Evolutionary conservation across 192 early-diverging fungal genomes (phyloP).

Genomic region (Umbelopsis ramanniana): DNA sequence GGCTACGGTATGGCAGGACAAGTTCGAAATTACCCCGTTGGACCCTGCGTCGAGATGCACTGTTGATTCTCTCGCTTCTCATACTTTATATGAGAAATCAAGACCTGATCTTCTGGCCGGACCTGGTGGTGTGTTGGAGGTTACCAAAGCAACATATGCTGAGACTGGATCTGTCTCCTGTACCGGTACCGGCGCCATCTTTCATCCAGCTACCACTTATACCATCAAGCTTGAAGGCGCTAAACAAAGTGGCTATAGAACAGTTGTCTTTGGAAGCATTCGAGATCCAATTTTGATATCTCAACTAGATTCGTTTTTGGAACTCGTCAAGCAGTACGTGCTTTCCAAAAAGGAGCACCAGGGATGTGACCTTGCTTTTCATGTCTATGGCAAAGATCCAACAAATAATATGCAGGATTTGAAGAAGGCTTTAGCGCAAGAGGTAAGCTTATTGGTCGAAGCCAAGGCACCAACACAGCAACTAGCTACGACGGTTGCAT

Average conservation of each 20-base stretch:
- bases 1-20: constrained; percentile 24
- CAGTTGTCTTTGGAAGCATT: constrained; percentile 21
- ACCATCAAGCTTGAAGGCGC: constrained; percentile 28
- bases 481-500: constrained; percentile 7
- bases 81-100: constrained; percentile 27
- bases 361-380: constrained; percentile 6
- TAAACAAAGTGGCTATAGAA: constrained; percentile 18
- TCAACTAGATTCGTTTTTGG: constrained; percentile 18
- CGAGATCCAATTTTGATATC: constrained; percentile 29
- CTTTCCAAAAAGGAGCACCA: background rate
- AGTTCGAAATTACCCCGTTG: background rate
- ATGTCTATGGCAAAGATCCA: constrained; percentile 27
- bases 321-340: background rate
- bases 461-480: constrained; percentile 18
- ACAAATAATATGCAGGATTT: background rate
- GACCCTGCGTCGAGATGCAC: constrained; percentile 10
- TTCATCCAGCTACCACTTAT: constrained; percentile 12
- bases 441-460: constrained; percentile 12
- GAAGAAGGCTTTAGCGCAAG: background rate
- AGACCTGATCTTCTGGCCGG: constrained; percentile 21
- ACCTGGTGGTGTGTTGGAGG: constrained; percentile 26
- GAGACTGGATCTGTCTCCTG: background rate
- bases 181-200: constrained; percentile 3
- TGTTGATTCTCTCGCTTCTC: constrained; percentile 11
- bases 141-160: constrained; percentile 14